Conservation (phyloP, 2,329 filamentous ascomycete genomes). For the Xylariales sp. region DNA sequence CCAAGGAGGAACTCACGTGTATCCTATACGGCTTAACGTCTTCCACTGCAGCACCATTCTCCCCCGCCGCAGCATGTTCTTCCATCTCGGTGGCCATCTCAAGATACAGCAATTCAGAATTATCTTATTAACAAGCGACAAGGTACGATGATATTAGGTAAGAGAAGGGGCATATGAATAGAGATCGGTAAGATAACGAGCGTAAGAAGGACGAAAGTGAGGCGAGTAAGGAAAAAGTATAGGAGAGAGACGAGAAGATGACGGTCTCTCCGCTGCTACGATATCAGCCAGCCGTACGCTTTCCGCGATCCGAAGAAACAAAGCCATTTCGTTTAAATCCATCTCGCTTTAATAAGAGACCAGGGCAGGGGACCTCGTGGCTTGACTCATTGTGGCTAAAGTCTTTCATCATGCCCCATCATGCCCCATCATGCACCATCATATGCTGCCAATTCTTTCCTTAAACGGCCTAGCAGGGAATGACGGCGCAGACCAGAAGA, state of each 20-base stretch:
- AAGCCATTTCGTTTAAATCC: slow-evolving; percentile 42
- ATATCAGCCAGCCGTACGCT: slow-evolving; percentile 20
- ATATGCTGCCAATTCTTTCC: slow-evolving; percentile 28
- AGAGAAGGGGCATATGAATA: background rate
- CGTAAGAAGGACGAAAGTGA: slow-evolving; percentile 2
- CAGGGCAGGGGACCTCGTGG: slow-evolving; percentile 39
- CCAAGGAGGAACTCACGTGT: slow-evolving; percentile 59
- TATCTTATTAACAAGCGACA: background rate
- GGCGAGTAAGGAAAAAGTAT: background rate
- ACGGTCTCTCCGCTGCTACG: slow-evolving; percentile 4
- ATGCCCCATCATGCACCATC: slow-evolving; percentile 14
- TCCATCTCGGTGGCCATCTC: slow-evolving; percentile 45
- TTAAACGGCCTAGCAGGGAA: slow-evolving; percentile 29
- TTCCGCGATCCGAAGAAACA: slow-evolving; percentile 22
- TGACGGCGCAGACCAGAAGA: slow-evolving; percentile 41
- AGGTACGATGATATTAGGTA: slow-evolving; percentile 18
- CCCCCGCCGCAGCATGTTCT: slow-evolving; percentile 44
- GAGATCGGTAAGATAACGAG: slow-evolving; percentile 6
- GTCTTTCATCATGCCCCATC: background rate
- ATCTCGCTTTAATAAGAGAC: slow-evolving; percentile 41
- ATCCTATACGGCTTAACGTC: slow-evolving; percentile 67
- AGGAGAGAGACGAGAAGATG: slow-evolving; percentile 13
- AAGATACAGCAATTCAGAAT: slow-evolving; percentile 15
- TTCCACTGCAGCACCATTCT: slow-evolving; percentile 50
- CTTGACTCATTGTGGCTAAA: slow-evolving; percentile 51